Evolutionary conservation across 106 monocot genomes (phyloP).

Genomic region (Dioscorea zingiberensis): DNA sequence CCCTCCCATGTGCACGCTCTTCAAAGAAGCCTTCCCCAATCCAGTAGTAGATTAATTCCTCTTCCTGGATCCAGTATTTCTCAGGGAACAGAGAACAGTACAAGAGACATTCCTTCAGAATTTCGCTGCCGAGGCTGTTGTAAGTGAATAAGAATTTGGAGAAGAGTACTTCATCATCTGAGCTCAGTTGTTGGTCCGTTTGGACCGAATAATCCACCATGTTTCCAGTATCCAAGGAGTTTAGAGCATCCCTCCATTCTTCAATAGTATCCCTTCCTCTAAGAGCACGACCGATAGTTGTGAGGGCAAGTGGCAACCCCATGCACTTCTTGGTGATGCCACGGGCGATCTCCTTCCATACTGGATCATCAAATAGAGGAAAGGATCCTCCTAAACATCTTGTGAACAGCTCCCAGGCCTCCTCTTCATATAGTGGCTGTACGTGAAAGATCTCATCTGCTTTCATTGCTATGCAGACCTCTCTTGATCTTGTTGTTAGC

Average conservation of each 20-base stretch:
- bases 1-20: no score
- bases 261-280: constrained; percentile 16
- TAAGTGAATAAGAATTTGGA: constrained; percentile 28
- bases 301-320: constrained; percentile 32
- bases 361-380: no score
- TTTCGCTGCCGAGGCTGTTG: constrained; percentile 17
- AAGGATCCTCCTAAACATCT: constrained; percentile 16
- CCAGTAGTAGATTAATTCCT: constrained; percentile 22
- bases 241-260: constrained; percentile 29
- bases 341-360: no score
- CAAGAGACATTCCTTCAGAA: constrained; percentile 19
- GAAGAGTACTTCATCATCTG: no score
- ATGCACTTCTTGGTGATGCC: constrained; percentile 8
- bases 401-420: constrained; percentile 28
- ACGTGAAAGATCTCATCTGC: constrained; percentile 16
- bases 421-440: constrained; percentile 11
- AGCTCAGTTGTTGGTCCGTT: no score
- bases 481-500: constrained; percentile 17
- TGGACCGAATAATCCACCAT: no score
- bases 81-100: constrained; percentile 38
- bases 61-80: constrained; percentile 10
- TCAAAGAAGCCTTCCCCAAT: constrained; percentile 41
- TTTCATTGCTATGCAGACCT: constrained; percentile 31
- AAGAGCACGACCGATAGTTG: constrained; percentile 25
- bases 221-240: no score